phyloP scores from a whole-genome alignment of 371 early-diverging fungal genomes.

The Mortierella sp. region DNA sequence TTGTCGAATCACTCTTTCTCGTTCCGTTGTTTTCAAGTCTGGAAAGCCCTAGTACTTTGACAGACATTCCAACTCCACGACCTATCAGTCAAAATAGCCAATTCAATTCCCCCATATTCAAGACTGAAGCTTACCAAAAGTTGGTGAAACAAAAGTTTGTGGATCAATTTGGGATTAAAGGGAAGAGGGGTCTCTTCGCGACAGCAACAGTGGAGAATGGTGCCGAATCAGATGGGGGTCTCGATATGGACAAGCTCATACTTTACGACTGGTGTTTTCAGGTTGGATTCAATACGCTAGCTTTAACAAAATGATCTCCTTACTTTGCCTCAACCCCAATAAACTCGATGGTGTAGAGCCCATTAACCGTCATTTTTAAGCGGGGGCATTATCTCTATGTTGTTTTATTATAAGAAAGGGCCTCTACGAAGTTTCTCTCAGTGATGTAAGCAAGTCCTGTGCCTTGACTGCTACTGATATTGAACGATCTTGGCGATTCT shows the following conservation, averaged over 20 bases:
- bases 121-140: constrained; percentile 22
- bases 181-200: neutral
- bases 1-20: constrained; percentile 27
- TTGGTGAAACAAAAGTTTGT: constrained; percentile 17
- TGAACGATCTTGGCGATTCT: constrained; percentile 52
- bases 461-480: constrained; percentile 75
- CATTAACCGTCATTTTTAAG: too few species aligned
- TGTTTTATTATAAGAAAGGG: neutral
- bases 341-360: too few species aligned
- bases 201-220: neutral
- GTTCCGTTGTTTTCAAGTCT: constrained; percentile 9
- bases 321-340: too few species aligned
- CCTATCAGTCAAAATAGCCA: neutral
- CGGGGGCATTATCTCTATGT: neutral
- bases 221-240: neutral
- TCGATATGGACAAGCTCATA: neutral
- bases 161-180: constrained; percentile 23
- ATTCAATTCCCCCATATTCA: constrained; percentile 27
- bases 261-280: constrained; percentile 34
- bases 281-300: constrained; percentile 42
- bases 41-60: neutral
- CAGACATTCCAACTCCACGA: neutral
- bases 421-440: constrained; percentile 30
- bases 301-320: neutral
- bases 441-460: constrained; percentile 72